These are phyloP conservation scores for Chalciporus chontae DNA, from an alignment of 768 basidiomycete genomes.

Conservation along the genomic window DNA sequence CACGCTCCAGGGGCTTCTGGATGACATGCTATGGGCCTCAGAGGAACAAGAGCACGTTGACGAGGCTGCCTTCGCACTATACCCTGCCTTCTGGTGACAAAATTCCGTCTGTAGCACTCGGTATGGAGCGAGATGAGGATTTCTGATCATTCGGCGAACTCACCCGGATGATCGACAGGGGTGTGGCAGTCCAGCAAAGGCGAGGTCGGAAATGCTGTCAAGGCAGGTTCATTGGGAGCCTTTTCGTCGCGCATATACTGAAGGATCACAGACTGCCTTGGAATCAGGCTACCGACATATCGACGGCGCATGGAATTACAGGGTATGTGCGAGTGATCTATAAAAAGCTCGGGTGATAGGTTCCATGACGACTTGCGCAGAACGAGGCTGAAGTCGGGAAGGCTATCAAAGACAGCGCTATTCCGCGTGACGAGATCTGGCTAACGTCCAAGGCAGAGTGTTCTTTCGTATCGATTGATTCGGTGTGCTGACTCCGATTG, in stretches of 20 bases:
- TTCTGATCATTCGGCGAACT: not conserved
- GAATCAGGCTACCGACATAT: conserved; percentile 67
- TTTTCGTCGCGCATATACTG: not conserved
- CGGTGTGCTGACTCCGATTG: not conserved
- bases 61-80: conserved; percentile 43
- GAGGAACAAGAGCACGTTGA: conserved; percentile 21
- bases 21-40: conserved; percentile 15
- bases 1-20: conserved; percentile 21
- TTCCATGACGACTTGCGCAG: conserved; percentile 28
- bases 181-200: conserved; percentile 57
- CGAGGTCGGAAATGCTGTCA: conserved; percentile 68
- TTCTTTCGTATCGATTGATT: not conserved
- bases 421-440: conserved; percentile 65
- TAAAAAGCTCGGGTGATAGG: not conserved
- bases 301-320: conserved; percentile 70
- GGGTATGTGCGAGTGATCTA: conserved; percentile 35
- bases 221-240: conserved; percentile 32
- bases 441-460: conserved; percentile 53
- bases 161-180: conserved; percentile 34
- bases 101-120: conserved; percentile 66
- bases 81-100: conserved; percentile 63
- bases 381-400: conserved; percentile 70
- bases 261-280: conserved; percentile 45
- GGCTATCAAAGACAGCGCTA: conserved; percentile 53
- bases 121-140: conserved; percentile 29